A percentile compares a stretch with the other conserved stretches of the same genome.
Conservation (phyloP, 2,329 filamentous ascomycete genomes). For the Capronia coronata region DNA sequence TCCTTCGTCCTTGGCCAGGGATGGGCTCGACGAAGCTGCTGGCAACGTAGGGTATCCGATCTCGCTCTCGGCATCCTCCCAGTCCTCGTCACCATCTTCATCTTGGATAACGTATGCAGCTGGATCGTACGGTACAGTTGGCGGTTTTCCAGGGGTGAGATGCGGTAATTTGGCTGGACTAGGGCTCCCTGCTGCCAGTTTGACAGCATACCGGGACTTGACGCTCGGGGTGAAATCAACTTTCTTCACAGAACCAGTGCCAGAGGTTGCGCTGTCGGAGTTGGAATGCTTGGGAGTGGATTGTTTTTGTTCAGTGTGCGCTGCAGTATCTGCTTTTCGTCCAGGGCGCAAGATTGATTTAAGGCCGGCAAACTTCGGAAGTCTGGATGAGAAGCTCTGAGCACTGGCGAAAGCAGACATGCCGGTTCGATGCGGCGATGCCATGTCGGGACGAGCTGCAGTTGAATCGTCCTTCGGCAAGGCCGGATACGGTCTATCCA, state of each 20-base stretch:
- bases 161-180: slow-evolving; percentile 38
- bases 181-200: slow-evolving; percentile 33
- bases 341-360: slow-evolving; percentile 57
- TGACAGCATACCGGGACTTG: slow-evolving; percentile 41
- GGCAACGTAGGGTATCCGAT: slow-evolving; percentile 37
- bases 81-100: slow-evolving; percentile 23
- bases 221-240: slow-evolving; percentile 74
- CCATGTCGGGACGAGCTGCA: background rate
- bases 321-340: slow-evolving; percentile 46
- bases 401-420: background rate
- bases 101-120: slow-evolving; percentile 26
- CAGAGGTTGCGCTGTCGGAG: slow-evolving; percentile 36
- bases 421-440: background rate
- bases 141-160: slow-evolving; percentile 19
- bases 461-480: slow-evolving; percentile 7
- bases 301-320: slow-evolving; percentile 37
- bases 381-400: slow-evolving; percentile 28
- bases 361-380: slow-evolving; percentile 49
- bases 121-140: slow-evolving; percentile 26
- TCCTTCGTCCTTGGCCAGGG: slow-evolving; percentile 9
- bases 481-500: slow-evolving; percentile 13
- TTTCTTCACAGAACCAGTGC: slow-evolving; percentile 57
- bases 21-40: slow-evolving; percentile 14
- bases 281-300: slow-evolving; percentile 29
- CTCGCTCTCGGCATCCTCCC: slow-evolving; percentile 25